Evolutionary conservation across 441 rosid genomes (phyloP).

Genomic region (Theobroma grandiflorum): DNA sequence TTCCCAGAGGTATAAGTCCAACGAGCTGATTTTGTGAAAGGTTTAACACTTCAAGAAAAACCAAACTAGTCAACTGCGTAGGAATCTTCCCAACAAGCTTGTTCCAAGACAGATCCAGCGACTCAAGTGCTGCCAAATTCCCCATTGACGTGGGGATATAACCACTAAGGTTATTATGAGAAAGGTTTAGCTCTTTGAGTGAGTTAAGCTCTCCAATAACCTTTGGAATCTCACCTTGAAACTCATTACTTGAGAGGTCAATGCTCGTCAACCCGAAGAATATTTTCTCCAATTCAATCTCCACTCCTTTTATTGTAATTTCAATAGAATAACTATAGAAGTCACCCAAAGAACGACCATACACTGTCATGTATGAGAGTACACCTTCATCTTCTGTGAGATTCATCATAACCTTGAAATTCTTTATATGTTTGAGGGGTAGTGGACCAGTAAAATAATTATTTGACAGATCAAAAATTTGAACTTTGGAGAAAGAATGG

Average conservation of each 20-base stretch:
- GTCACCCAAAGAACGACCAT: too few relatives aligned
- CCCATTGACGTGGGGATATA: conserved; percentile 31
- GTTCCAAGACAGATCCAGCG: not conserved
- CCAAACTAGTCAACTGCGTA: conserved; percentile 23
- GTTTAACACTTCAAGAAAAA: conserved; percentile 28
- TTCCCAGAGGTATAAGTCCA: conserved; percentile 27
- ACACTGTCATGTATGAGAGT: not conserved
- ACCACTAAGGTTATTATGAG: conserved; percentile 33
- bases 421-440: not conserved
- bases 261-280: too few relatives aligned
- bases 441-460: conserved; percentile 20
- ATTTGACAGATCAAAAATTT: conserved; percentile 18
- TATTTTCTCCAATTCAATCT: conserved; percentile 13
- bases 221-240: conserved; percentile 35
- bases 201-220: conserved; percentile 29
- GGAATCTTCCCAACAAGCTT: conserved; percentile 35
- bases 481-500: not conserved
- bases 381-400: not conserved
- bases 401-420: conserved; percentile 23
- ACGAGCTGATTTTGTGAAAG: conserved; percentile 32
- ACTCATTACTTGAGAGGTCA: conserved; percentile 32
- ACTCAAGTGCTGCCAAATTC: conserved; percentile 16
- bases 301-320: conserved; percentile 25
- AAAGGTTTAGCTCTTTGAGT: conserved; percentile 36
- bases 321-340: conserved; percentile 10